A percentile compares a stretch with the other conserved stretches of the same genome.
Evolutionary conservation across 441 rosid species (phyloP).

Genomic region (Gossypium schwendimanii): DNA sequence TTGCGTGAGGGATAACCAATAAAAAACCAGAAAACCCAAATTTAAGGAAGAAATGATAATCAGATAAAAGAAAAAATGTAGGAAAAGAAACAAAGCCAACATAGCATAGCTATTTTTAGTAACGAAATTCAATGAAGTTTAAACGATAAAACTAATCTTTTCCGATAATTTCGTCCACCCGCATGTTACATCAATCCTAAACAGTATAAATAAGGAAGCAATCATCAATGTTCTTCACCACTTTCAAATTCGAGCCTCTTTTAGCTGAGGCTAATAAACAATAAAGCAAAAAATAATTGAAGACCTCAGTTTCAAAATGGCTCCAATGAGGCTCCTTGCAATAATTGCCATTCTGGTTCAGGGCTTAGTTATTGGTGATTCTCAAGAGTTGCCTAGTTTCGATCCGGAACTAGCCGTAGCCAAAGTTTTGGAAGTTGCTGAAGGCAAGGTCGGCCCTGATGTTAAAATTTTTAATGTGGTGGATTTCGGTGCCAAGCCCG

Average conservation of each 20-base stretch:
- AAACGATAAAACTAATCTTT: background rate
- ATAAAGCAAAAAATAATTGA: background rate
- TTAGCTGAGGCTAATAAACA: background rate
- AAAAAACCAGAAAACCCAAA: too few species aligned
- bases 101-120: background rate
- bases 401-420: background rate
- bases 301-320: background rate
- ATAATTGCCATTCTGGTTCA: slow-evolving; percentile 24
- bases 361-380: slow-evolving; percentile 6
- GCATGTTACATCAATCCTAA: background rate
- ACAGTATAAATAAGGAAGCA: slow-evolving; percentile 17
- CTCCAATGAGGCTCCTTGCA: slow-evolving; percentile 13
- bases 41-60: too few species aligned
- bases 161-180: background rate
- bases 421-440: background rate
- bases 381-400: background rate
- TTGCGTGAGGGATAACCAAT: too few species aligned
- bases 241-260: slow-evolving; percentile 15
- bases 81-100: too few species aligned
- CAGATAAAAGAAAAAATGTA: too few species aligned
- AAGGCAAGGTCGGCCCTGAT: slow-evolving; percentile 5
- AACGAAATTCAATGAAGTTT: background rate
- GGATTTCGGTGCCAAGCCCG: slow-evolving; percentile 34
- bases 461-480: slow-evolving; percentile 40
- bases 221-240: background rate